phyloP scores from a whole-genome alignment of 257 asterid species.

The Solanum sparsipilum region DNA sequence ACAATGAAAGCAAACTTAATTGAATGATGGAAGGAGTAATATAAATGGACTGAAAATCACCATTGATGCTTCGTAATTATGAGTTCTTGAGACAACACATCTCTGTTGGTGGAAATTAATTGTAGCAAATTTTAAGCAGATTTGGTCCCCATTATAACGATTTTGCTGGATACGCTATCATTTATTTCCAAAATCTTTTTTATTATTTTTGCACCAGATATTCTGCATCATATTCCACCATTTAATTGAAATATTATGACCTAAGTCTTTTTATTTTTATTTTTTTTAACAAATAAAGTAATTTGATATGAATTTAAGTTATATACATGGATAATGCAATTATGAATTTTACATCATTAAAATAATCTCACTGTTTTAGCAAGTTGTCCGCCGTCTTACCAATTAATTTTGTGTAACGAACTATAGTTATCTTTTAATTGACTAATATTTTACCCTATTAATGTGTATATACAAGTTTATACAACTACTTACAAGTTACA shows the following conservation, averaged over 20 bases:
- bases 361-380: too few species aligned
- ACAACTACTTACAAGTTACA: too few species aligned
- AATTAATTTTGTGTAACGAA: too few species aligned
- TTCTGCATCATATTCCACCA: neutral
- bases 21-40: neutral
- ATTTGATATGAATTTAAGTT: neutral
- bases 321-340: neutral
- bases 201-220: neutral
- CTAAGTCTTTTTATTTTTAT: too few species aligned
- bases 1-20: neutral
- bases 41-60: neutral
- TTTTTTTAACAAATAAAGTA: too few species aligned
- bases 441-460: neutral
- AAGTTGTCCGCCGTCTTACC: too few species aligned
- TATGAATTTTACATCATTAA: too few species aligned
- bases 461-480: neutral
- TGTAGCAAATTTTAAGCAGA: neutral
- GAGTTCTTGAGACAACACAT: neutral
- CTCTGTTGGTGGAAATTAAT: neutral
- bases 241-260: neutral
- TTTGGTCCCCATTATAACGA: neutral
- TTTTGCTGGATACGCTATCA: neutral
- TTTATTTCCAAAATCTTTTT: neutral
- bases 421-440: neutral
- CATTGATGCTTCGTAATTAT: neutral